A percentile compares a stretch with the other conserved stretches of the same genome.
phyloP scores from a whole-genome alignment of 257 asterid genomes.

The Solanum rostratum region DNA sequence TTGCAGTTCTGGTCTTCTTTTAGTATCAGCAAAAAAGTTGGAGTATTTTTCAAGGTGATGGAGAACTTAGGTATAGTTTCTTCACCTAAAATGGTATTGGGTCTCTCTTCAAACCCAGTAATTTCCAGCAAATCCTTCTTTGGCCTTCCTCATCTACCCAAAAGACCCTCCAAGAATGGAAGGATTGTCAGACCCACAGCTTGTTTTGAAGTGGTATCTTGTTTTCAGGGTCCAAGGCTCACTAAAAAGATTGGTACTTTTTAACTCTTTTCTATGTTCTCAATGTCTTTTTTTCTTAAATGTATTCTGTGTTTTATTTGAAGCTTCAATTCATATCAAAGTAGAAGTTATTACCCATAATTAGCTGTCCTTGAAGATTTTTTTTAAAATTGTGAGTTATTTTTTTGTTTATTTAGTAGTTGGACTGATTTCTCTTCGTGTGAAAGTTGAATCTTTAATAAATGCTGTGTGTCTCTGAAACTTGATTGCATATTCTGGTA shows the following conservation, averaged over 20 bases:
- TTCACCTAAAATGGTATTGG: slow-evolving; percentile 58
- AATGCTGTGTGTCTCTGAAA: neutral
- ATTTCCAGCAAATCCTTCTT: slow-evolving; percentile 38
- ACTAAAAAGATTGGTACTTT: slow-evolving; percentile 47
- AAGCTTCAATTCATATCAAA: neutral
- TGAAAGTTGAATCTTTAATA: neutral
- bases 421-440: neutral
- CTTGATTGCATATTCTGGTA: neutral
- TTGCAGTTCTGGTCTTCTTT: neutral
- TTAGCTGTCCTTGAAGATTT: neutral
- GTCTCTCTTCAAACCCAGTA: slow-evolving; percentile 39
- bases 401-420: neutral
- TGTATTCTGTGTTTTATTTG: neutral
- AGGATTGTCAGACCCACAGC: slow-evolving; percentile 23
- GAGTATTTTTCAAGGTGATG: slow-evolving; percentile 18
- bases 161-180: slow-evolving; percentile 18
- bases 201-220: slow-evolving; percentile 28
- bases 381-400: neutral
- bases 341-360: neutral
- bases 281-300: neutral
- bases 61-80: slow-evolving; percentile 55
- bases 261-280: neutral
- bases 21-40: neutral
- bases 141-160: slow-evolving; percentile 40
- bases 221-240: slow-evolving; percentile 27